Conservation (phyloP, 1,139 yeast species). For the Suhomyces maxii region DNA sequence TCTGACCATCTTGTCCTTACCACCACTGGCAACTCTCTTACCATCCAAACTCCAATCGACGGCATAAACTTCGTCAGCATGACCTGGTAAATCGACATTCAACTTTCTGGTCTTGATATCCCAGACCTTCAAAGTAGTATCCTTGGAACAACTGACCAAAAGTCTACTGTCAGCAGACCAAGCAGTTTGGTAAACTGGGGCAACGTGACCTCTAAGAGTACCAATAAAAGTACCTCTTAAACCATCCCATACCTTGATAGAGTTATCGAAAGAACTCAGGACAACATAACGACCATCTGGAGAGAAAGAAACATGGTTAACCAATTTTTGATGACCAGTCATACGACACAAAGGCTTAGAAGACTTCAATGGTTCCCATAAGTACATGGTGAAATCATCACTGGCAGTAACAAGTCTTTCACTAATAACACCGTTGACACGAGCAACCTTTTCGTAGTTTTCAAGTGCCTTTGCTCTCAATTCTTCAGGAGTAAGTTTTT, state of each 20-base stretch:
- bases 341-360: constrained; percentile 84
- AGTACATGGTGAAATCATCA: constrained; percentile 96
- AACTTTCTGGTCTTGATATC: constrained; percentile 84
- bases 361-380: constrained; percentile 88
- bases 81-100: constrained; percentile 91
- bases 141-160: constrained; percentile 91
- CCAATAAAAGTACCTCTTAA: constrained; percentile 85
- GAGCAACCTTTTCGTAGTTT: constrained; percentile 78
- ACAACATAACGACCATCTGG: constrained; percentile 94
- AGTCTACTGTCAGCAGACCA: constrained; percentile 96
- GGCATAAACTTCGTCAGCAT: constrained; percentile 91
- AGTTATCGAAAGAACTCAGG: constrained; percentile 93
- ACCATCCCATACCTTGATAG: constrained; percentile 96
- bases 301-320: constrained; percentile 91
- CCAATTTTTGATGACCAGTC: constrained; percentile 97
- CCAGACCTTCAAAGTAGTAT: constrained; percentile 97
- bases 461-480: constrained; percentile 36
- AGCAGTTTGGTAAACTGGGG: constrained; percentile 97
- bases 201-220: constrained; percentile 95
- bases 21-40: constrained; percentile 88
- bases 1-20: constrained; percentile 91
- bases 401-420: constrained; percentile 93
- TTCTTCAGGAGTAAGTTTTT: constrained; percentile 29
- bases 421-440: constrained; percentile 61
- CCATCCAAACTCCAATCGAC: constrained; percentile 99